Percentiles rank a stretch among this genome's conserved stretches.
Evolutionary conservation across 1,284 basidiomycete species (phyloP).

Genomic region (Cutaneotrichosporon sp.): DNA sequence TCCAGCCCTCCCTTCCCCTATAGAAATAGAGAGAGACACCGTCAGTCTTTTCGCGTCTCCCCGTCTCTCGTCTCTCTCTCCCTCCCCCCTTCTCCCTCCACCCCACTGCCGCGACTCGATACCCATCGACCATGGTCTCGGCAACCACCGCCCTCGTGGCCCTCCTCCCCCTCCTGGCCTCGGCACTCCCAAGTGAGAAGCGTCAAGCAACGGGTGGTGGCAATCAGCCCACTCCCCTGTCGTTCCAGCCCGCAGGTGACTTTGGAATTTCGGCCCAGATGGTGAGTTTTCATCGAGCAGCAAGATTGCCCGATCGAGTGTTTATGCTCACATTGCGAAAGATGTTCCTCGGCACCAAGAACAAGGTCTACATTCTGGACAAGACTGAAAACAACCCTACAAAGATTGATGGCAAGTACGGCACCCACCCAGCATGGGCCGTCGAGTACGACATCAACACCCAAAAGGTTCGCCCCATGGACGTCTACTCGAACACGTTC

Average conservation of each 20-base stretch:
- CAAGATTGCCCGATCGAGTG: too few relatives aligned
- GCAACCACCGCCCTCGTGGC: slow-evolving; percentile 3
- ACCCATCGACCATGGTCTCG: neutral
- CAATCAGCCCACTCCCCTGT: slow-evolving; percentile 17
- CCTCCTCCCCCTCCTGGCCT: slow-evolving; percentile 12
- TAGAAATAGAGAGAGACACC: neutral
- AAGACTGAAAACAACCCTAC: slow-evolving; percentile 56
- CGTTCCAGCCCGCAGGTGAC: slow-evolving; percentile 40
- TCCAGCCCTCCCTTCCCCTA: too few relatives aligned
- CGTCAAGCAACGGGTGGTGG: slow-evolving; percentile 1
- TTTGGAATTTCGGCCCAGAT: slow-evolving; percentile 46
- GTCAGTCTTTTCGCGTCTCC: neutral
- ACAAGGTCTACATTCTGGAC: slow-evolving; percentile 53
- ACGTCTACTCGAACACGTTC: slow-evolving; percentile 75
- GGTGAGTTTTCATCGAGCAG: slow-evolving; percentile 28
- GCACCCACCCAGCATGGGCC: slow-evolving; percentile 47
- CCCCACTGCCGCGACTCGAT: neutral
- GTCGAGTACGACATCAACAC: slow-evolving; percentile 51
- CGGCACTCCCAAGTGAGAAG: neutral
- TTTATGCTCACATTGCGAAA: slow-evolving; percentile 21
- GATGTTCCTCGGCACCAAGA: slow-evolving; percentile 50
- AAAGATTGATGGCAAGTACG: slow-evolving; percentile 50
- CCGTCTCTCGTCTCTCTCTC: slow-evolving; percentile 1
- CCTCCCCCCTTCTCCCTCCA: neutral
- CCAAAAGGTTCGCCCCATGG: slow-evolving; percentile 55